phyloP scores from a whole-genome alignment of 2,329 filamentous ascomycete genomes.

The Calonectria pteridis region DNA sequence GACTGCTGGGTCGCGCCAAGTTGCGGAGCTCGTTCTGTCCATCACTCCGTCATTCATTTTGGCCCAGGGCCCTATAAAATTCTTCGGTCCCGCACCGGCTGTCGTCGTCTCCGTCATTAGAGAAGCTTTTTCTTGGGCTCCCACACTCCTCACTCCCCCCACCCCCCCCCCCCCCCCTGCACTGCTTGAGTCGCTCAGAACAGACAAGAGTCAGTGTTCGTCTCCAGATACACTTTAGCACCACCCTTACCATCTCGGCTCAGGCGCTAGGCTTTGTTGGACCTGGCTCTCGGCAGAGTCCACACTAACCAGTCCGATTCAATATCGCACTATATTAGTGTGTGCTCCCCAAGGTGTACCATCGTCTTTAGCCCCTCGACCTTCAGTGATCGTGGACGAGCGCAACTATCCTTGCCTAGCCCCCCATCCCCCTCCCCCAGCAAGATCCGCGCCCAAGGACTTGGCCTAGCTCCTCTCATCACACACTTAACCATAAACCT shows the following conservation, averaged over 20 bases:
- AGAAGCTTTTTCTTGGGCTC: conserved; percentile 41
- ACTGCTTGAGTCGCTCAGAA: conserved; percentile 42
- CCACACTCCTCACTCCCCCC: conserved; percentile 31
- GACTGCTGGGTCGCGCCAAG: conserved; percentile 31
- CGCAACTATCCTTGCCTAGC: conserved; percentile 48
- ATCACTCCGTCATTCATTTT: conserved; percentile 47
- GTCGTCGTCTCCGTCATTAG: conserved; percentile 41
- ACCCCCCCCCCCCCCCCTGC: conserved; percentile 33
- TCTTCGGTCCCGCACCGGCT: conserved; percentile 47
- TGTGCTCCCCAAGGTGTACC: conserved; percentile 53
- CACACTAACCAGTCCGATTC: conserved; percentile 47
- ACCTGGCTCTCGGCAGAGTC: conserved; percentile 49
- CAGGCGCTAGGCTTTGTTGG: conserved; percentile 53
- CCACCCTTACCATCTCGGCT: conserved; percentile 46
- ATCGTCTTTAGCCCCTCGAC: conserved; percentile 44
- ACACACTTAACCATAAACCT: conserved; percentile 49
- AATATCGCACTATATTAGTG: conserved; percentile 57
- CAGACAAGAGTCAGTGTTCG: conserved; percentile 47
- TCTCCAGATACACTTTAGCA: conserved; percentile 44
- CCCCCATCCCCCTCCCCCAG: conserved; percentile 44
- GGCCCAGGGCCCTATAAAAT: conserved; percentile 47
- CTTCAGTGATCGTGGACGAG: conserved; percentile 47
- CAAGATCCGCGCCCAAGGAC: conserved; percentile 51
- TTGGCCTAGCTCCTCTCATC: conserved; percentile 50
- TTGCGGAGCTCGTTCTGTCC: conserved; percentile 42